Percentiles rank a stretch among this genome's conserved stretches.
These are phyloP conservation scores for Heracleum sosnowskyi DNA, from an alignment of 129 eudicot genomes.

Conservation along the genomic window DNA sequence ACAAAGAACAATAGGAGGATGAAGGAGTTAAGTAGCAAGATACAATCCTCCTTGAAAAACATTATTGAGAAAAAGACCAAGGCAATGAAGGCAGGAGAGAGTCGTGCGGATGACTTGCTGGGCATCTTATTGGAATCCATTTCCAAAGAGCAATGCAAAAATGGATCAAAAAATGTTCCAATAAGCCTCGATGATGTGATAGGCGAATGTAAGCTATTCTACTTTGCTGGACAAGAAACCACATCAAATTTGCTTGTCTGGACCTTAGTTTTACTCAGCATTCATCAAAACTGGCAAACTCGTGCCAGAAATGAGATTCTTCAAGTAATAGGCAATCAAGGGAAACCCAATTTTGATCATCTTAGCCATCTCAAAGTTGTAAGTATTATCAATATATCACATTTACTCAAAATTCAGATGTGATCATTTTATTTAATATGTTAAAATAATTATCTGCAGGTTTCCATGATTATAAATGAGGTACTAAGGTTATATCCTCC, in stretches of 20 bases:
- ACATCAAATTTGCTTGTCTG: conserved; percentile 3
- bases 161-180: not conserved
- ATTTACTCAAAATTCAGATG: not conserved
- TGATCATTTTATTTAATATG: not conserved
- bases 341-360: conserved; percentile 1
- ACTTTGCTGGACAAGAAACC: conserved; percentile 12
- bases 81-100: conserved; percentile 17
- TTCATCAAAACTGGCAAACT: not conserved
- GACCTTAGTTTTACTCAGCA: conserved; percentile 2
- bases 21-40: not conserved
- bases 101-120: conserved; percentile 9
- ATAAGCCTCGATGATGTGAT: conserved; percentile 7
- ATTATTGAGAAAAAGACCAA: conserved; percentile 4
- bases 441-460: not conserved
- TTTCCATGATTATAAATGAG: conserved; percentile 15
- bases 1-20: conserved; percentile 18
- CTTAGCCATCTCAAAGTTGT: conserved; percentile 8
- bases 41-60: not conserved
- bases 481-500: conserved; percentile 33
- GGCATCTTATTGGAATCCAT: conserved; percentile 14
- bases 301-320: conserved; percentile 4
- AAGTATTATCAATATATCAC: not conserved
- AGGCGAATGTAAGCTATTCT: conserved; percentile 7
- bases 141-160: not conserved
- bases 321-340: not conserved